Percentiles rank a stretch among this genome's conserved stretches.
Evolutionary conservation across 768 basidiomycete genomes (phyloP).

Genomic region (Russula abietina): DNA sequence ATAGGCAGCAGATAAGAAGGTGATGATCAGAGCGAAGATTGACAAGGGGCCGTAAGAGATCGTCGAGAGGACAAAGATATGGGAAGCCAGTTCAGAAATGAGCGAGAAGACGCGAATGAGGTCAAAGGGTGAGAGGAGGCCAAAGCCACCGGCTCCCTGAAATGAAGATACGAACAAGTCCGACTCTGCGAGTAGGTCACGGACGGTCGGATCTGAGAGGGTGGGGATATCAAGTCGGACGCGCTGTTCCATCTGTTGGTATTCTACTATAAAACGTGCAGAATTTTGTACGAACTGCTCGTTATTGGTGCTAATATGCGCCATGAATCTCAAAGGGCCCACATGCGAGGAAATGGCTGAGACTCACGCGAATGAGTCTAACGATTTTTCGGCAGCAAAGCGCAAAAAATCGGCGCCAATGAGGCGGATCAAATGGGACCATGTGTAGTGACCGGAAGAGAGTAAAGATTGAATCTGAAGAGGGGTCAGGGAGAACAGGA

Average conservation of each 20-base stretch:
- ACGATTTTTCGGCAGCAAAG: constrained; percentile 53
- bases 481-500: background rate
- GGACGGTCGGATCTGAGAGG: constrained; percentile 62
- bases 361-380: constrained; percentile 72
- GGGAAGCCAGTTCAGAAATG: constrained; percentile 64
- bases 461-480: constrained; percentile 62
- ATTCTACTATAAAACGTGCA: constrained; percentile 68
- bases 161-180: constrained; percentile 82
- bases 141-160: constrained; percentile 64
- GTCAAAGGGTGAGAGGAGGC: constrained; percentile 74
- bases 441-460: constrained; percentile 65
- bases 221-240: constrained; percentile 75
- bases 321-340: constrained; percentile 12
- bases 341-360: background rate
- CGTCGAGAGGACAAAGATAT: constrained; percentile 60
- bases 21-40: constrained; percentile 51
- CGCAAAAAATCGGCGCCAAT: constrained; percentile 58
- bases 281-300: constrained; percentile 69
- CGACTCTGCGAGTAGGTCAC: constrained; percentile 79
- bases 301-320: constrained; percentile 50
- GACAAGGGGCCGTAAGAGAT: constrained; percentile 52
- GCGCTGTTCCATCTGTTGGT: constrained; percentile 71
- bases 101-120: constrained; percentile 69
- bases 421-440: constrained; percentile 55
- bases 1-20: constrained; percentile 53